Evolutionary conservation across 2,329 filamentous ascomycete genomes (phyloP), one percentile per base, ranked within the genome.

Genomic region (Lachnellula occidentalis): DNA sequence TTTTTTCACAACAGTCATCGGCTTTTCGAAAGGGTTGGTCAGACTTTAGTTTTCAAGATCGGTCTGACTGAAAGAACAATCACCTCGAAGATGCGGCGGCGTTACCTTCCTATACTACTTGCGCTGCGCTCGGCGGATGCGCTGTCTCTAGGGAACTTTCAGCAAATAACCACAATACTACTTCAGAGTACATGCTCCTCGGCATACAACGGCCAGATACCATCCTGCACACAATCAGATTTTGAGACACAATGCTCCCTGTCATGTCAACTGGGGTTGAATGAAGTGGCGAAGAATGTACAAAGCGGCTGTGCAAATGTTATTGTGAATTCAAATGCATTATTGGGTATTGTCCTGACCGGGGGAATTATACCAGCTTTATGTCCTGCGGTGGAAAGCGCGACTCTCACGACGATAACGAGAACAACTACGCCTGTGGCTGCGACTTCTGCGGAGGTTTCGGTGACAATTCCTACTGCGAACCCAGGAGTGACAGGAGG

Each of bases 131-230:
- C 42, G 17, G 54, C 58, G 19, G 59, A 61, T 41, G 66, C 67
- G 24, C 54, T 69, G 21, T 67, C 67, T 17, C 60, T 69, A 12
- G 62, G 62, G 39, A 66, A 67, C 49, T 69, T 69, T 37, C 67
- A 69, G 53, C 53, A 56, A 21, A 63, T 68, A 36, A 59, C 63
- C 6, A 56, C 61, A 8, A 48, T 43, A 31, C 19, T 47, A 9
- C 59, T 68, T 50, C 63, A 66, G 24, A 21, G 60, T 43, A 27
- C 41, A 48, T 69, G 67, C 43, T 58, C 61, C 34, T 43, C 61
- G 36, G 54, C 58, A 46, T 69, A 69, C 56, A 58, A 65, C 41
- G 60, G 49, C 19, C 53, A 61, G 37, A 69, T 69, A 54, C 31
- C 55, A 27, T 48, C 50, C 12, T 69, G 67, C 51, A 58, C 49